These are phyloP conservation scores for Chytriomyces sp. DNA, from an alignment of 192 early-diverging fungal genomes.

Conservation along the genomic window DNA sequence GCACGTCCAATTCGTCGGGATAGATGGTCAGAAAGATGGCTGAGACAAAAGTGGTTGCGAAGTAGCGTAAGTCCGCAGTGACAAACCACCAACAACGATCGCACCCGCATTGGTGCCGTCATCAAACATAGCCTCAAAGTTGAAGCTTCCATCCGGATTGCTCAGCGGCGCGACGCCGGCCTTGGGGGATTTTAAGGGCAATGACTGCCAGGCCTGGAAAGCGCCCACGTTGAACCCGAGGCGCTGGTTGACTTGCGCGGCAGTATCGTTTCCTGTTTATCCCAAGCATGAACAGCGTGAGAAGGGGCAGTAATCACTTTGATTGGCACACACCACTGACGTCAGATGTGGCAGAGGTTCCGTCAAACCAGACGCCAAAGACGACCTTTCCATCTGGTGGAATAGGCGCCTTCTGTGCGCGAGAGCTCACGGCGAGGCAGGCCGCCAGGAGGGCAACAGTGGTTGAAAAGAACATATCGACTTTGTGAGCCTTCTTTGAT, in stretches of 20 bases:
- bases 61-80: too few species aligned
- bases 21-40: constrained; percentile 13
- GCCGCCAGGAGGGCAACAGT: too few species aligned
- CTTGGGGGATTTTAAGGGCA: not conserved
- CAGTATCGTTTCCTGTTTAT: constrained; percentile 16
- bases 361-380: constrained; percentile 29
- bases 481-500: too few species aligned
- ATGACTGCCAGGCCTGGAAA: constrained; percentile 7
- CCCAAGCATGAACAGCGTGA: too few species aligned
- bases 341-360: not conserved
- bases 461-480: too few species aligned
- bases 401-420: too few species aligned
- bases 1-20: constrained; percentile 2
- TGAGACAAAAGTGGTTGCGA: too few species aligned
- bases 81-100: too few species aligned
- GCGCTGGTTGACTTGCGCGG: not conserved
- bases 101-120: constrained; percentile 21
- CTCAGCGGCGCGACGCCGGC: not conserved
- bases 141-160: constrained; percentile 14
- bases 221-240: constrained; percentile 7
- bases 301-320: too few species aligned
- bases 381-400: constrained; percentile 10
- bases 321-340: too few species aligned
- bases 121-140: constrained; percentile 9
- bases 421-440: too few species aligned